Evolutionary conservation across 257 asterid genomes (phyloP).

Genomic region (Fraxinus cuspidata): DNA sequence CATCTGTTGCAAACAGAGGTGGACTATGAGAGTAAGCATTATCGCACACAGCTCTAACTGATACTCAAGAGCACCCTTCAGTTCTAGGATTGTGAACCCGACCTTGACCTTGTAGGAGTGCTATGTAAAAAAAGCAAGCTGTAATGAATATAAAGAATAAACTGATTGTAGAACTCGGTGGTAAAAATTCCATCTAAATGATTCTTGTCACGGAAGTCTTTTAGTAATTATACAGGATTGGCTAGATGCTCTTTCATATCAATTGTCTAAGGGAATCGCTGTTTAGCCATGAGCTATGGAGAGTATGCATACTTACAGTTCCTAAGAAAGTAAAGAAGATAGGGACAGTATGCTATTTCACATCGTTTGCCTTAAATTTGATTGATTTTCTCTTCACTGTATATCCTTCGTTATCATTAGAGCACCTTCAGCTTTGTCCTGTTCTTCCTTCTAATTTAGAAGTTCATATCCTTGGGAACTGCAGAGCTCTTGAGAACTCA

Average conservation of each 20-base stretch:
- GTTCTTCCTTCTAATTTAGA: slow-evolving; percentile 1
- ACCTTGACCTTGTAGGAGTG: slow-evolving; percentile 6
- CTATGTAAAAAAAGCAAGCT: background rate
- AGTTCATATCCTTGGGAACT: background rate
- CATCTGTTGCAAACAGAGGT: background rate
- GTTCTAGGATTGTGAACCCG: background rate
- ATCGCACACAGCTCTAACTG: background rate
- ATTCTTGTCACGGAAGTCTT: slow-evolving; percentile 12
- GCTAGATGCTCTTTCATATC: slow-evolving; percentile 4
- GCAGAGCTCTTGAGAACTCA: slow-evolving; percentile 18
- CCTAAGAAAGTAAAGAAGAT: background rate
- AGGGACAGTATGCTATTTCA: background rate
- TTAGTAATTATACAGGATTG: background rate
- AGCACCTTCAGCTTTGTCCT: background rate
- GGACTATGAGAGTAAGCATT: background rate
- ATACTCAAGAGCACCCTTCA: too few relatives aligned
- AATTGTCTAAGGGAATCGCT: background rate
- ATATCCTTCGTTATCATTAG: slow-evolving; percentile 3
- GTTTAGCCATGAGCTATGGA: slow-evolving; percentile 7
- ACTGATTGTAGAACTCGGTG: slow-evolving; percentile 6
- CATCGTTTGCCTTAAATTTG: background rate
- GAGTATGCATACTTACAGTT: slow-evolving; percentile 7
- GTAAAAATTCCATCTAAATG: slow-evolving; percentile 2
- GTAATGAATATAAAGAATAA: background rate
- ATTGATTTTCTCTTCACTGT: background rate